Percentiles rank a stretch among this genome's conserved stretches.
These are phyloP conservation scores for Leccinum ochraceum DNA, from an alignment of 768 basidiomycete genomes.

Conservation along the genomic window DNA sequence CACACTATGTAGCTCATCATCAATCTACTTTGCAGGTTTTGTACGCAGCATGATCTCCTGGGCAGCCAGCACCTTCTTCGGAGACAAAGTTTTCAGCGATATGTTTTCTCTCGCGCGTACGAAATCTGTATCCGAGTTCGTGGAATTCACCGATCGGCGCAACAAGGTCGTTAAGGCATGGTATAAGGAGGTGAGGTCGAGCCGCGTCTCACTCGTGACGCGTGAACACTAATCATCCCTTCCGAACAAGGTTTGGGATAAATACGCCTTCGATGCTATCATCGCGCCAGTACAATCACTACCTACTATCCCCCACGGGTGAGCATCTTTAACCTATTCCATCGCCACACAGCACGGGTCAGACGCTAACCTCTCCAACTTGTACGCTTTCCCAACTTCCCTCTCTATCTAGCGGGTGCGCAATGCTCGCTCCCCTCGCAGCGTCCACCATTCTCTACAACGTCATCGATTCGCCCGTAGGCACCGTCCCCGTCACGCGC, in stretches of 20 bases:
- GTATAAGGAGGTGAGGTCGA: conserved; percentile 52
- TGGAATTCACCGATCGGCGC: conserved; percentile 42
- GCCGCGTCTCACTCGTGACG: conserved; percentile 1
- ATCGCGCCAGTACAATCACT: conserved; percentile 74
- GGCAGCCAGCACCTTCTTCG: conserved; percentile 40
- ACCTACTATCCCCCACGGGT: conserved; percentile 75
- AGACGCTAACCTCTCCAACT: not conserved
- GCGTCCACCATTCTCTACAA: conserved; percentile 70
- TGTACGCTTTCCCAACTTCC: not conserved
- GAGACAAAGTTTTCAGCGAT: conserved; percentile 49
- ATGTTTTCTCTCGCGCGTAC: conserved; percentile 40
- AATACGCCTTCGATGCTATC: conserved; percentile 67
- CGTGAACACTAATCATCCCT: conserved; percentile 17
- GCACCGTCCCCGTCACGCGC: conserved; percentile 77
- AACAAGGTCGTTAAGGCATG: conserved; percentile 49
- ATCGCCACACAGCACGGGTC: not conserved
- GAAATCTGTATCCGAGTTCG: conserved; percentile 54
- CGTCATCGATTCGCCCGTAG: conserved; percentile 71
- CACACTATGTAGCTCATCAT: not conserved
- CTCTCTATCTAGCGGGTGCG: conserved; percentile 44
- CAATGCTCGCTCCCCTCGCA: conserved; percentile 53
- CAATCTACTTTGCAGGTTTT: conserved; percentile 30
- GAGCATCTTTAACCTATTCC: conserved; percentile 17
- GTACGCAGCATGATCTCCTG: conserved; percentile 47
- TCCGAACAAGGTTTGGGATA: conserved; percentile 60